Evolutionary conservation across 148 eudicot genomes (phyloP).

Genomic region (Gaultheria prostrata): DNA sequence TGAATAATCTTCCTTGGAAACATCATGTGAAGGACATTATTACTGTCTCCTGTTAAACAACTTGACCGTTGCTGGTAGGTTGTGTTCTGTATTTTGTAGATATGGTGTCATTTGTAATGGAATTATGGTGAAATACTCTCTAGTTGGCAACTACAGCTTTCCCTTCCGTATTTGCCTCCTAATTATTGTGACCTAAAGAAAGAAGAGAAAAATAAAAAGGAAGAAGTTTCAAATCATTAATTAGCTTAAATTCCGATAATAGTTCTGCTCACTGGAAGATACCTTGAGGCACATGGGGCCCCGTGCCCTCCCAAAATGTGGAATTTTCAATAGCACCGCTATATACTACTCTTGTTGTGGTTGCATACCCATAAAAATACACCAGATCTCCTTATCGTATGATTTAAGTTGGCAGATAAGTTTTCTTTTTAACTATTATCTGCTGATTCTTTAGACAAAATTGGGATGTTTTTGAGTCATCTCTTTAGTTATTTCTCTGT

Average conservation of each 20-base stretch:
- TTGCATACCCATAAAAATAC: neutral
- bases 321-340: neutral
- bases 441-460: neutral
- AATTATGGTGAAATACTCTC: neutral
- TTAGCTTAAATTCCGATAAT: neutral
- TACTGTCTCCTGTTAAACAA: neutral
- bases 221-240: neutral
- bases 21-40: neutral
- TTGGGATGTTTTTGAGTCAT: neutral
- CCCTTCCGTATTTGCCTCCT: neutral
- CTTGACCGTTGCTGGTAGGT: neutral
- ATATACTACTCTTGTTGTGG: neutral
- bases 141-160: neutral
- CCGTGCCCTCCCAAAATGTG: neutral
- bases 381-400: neutral
- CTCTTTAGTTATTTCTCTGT: neutral
- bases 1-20: neutral
- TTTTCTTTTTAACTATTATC: neutral
- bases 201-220: neutral
- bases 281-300: neutral
- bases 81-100: neutral
- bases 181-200: neutral
- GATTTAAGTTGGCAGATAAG: neutral
- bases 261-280: neutral
- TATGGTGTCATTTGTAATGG: neutral